Conservation (phyloP, 495 filamentous ascomycete species). For the Penicillium odoratum region DNA sequence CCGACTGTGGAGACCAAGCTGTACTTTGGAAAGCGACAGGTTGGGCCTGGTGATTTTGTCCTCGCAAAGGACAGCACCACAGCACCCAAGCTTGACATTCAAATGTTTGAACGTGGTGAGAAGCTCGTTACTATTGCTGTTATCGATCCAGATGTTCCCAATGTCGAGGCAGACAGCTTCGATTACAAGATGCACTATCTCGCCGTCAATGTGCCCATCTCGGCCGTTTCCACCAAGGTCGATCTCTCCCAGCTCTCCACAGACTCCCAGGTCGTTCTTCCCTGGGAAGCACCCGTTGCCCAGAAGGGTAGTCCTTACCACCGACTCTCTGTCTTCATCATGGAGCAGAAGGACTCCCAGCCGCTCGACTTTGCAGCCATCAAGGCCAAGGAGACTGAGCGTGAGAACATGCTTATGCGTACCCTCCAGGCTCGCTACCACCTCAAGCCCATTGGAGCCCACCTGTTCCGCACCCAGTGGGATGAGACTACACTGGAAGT, state of each 20-base stretch:
- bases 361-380: slow-evolving; percentile 60
- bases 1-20: slow-evolving; percentile 76
- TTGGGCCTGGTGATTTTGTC: slow-evolving; percentile 77
- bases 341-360: slow-evolving; percentile 69
- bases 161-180: slow-evolving; percentile 74
- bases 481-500: slow-evolving; percentile 82
- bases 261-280: slow-evolving; percentile 65
- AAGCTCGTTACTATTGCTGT: slow-evolving; percentile 82
- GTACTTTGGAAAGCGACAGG: slow-evolving; percentile 65
- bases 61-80: slow-evolving; percentile 65
- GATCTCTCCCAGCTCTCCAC: slow-evolving; percentile 51
- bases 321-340: slow-evolving; percentile 76
- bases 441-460: slow-evolving; percentile 74
- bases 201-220: slow-evolving; percentile 65
- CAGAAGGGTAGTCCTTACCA: slow-evolving; percentile 93
- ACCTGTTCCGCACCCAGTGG: slow-evolving; percentile 86
- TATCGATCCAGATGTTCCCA: slow-evolving; percentile 87
- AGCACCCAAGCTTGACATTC: slow-evolving; percentile 73
- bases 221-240: slow-evolving; percentile 52
- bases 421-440: slow-evolving; percentile 66
- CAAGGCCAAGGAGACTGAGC: slow-evolving; percentile 48
- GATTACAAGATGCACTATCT: slow-evolving; percentile 81
- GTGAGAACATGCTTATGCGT: slow-evolving; percentile 71
- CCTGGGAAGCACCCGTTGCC: slow-evolving; percentile 82
- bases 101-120: slow-evolving; percentile 78